Conservation (phyloP, 495 filamentous ascomycete species). For the Hypomontagnella monticulosa region DNA sequence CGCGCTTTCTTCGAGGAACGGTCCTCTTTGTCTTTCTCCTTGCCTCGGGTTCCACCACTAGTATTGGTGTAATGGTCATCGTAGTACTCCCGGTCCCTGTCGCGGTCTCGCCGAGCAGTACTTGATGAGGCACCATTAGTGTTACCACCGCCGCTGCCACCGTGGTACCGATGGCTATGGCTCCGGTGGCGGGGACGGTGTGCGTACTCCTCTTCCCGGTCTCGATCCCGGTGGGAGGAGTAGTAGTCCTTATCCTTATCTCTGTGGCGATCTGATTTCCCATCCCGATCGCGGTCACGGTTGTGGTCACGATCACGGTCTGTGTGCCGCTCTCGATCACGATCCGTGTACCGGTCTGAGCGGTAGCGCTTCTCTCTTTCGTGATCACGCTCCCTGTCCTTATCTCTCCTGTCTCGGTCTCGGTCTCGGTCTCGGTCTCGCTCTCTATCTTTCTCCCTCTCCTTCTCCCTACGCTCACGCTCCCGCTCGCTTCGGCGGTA, state of each 20-base stretch:
- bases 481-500: conserved; percentile 42
- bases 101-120: conserved; percentile 23
- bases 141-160: background rate
- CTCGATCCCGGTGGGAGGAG: conserved; percentile 19
- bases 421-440: conserved; percentile 36
- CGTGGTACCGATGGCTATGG: conserved; percentile 30
- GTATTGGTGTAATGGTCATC: conserved; percentile 25
- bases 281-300: conserved; percentile 34
- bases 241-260: conserved; percentile 36
- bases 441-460: conserved; percentile 39
- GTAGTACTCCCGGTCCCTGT: conserved; percentile 34
- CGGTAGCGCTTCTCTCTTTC: conserved; percentile 43
- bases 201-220: conserved; percentile 12
- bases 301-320: conserved; percentile 42
- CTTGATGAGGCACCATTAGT: background rate
- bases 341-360: conserved; percentile 33
- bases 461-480: conserved; percentile 34
- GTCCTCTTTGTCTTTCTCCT: conserved; percentile 28
- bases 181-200: conserved; percentile 31
- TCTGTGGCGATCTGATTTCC: conserved; percentile 11
- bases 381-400: conserved; percentile 43
- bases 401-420: conserved; percentile 39
- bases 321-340: conserved; percentile 37
- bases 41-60: conserved; percentile 2
- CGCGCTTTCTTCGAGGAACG: conserved; percentile 48